Percentiles rank a stretch among this genome's conserved stretches.
These are phyloP conservation scores for Neurospora sp. DNA, from an alignment of 495 filamentous ascomycete species.

Conservation along the genomic window DNA sequence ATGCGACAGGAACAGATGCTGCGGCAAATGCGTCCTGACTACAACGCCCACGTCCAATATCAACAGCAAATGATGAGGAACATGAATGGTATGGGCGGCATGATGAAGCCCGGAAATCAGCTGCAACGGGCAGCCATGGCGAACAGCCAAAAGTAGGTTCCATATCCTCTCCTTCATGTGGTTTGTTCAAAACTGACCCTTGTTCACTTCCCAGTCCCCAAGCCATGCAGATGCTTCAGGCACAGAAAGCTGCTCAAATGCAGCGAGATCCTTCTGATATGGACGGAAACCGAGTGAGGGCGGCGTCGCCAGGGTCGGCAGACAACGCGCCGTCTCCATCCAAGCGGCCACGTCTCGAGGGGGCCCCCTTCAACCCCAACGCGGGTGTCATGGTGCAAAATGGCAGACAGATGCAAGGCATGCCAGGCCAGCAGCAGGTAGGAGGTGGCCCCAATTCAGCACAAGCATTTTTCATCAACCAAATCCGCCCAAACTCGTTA, in stretches of 20 bases:
- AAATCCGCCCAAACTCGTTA: slow-evolving; percentile 64
- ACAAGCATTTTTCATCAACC: slow-evolving; percentile 61
- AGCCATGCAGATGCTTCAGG: slow-evolving; percentile 54
- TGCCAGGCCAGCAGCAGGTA: slow-evolving; percentile 67
- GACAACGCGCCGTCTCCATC: slow-evolving; percentile 89
- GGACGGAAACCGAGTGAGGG: slow-evolving; percentile 71
- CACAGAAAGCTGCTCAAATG: slow-evolving; percentile 64
- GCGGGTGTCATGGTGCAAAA: slow-evolving; percentile 67
- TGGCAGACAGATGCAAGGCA: slow-evolving; percentile 60
- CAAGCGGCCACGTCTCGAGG: slow-evolving; percentile 83
- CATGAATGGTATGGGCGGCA: slow-evolving; percentile 40
- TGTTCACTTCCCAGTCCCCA: slow-evolving; percentile 42
- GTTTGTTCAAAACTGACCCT: slow-evolving; percentile 14
- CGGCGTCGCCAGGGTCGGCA: slow-evolving; percentile 68
- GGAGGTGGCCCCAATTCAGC: slow-evolving; percentile 39
- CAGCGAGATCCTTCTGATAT: slow-evolving; percentile 77
- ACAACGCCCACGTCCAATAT: slow-evolving; percentile 29
- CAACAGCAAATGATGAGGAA: slow-evolving; percentile 47
- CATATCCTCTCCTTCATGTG: background rate
- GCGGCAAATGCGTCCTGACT: slow-evolving; percentile 23
- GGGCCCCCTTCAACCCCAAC: slow-evolving; percentile 50
- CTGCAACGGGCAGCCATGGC: slow-evolving; percentile 66
- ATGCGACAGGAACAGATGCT: slow-evolving; percentile 41
- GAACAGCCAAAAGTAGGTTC: slow-evolving; percentile 62
- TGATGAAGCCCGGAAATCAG: slow-evolving; percentile 41